Conservation (phyloP, 805 yeast genomes). For the Brettanomyces sp. region DNA sequence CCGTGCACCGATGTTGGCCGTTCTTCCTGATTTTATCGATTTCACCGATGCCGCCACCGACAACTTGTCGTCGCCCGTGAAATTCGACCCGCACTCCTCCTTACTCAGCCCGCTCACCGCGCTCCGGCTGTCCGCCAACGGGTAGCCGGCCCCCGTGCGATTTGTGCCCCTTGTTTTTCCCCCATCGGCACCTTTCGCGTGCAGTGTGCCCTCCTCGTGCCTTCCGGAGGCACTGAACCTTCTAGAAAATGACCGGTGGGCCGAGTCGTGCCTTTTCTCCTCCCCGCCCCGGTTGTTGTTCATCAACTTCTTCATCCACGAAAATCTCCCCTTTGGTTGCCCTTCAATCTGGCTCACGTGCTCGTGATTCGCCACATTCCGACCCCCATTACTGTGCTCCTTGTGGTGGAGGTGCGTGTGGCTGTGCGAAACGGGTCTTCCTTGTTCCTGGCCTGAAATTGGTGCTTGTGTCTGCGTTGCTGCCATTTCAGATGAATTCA, state of each 20-base stretch:
- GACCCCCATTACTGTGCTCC: no score
- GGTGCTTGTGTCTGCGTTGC: no score
- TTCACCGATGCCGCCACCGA: constrained; percentile 1
- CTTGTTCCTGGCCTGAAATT: no score
- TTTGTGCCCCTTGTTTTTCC: not conserved
- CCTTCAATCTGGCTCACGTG: not conserved
- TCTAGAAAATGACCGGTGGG: not conserved
- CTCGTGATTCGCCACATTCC: not conserved
- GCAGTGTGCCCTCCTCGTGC: not conserved
- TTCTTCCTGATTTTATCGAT: constrained; percentile 3
- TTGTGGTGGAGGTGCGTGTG: no score
- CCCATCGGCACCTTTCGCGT: not conserved
- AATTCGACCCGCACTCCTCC: not conserved
- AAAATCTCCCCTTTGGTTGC: constrained; percentile 16
- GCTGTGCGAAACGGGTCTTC: no score
- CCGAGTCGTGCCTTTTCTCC: not conserved
- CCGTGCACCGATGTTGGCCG: not conserved
- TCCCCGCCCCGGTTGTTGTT: constrained; percentile 14
- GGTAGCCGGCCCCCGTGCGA: no score
- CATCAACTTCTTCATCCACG: constrained; percentile 28
- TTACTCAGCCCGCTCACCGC: not conserved
- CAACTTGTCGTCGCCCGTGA: constrained; percentile 1
- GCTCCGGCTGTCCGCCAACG: not conserved
- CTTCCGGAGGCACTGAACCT: not conserved
- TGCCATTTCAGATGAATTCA: no score